A percentile compares a stretch with the other conserved stretches of the same genome.
Evolutionary conservation across 352 stramenopile genomes (phyloP).

Genomic region (Blastocystis sp.): DNA sequence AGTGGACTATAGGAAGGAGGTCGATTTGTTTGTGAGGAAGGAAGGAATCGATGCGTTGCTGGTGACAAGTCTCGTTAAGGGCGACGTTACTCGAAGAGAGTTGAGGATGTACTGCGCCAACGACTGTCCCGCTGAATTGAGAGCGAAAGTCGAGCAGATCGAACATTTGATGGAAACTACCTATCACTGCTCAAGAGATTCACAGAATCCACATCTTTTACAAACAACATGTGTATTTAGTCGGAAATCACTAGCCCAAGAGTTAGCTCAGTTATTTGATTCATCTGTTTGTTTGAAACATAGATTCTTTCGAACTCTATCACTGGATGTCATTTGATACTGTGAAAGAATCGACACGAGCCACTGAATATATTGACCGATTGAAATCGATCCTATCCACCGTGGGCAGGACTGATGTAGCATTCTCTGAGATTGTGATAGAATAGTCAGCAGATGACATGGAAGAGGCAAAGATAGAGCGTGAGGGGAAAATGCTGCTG

Average conservation of each 20-base stretch:
- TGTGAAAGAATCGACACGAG: not conserved
- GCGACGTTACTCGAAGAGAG: not conserved
- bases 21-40: not conserved
- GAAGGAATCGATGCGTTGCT: not conserved
- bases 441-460: not conserved
- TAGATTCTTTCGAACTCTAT: not conserved
- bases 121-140: not conserved
- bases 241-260: not conserved
- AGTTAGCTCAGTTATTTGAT: not conserved
- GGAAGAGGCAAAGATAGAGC: not conserved
- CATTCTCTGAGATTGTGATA: not conserved
- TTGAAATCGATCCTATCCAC: not conserved
- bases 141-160: not conserved
- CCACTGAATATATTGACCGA: not conserved
- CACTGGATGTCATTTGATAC: not conserved
- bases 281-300: not conserved
- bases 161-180: not conserved
- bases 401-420: not conserved
- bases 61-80: not conserved
- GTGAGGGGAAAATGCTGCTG: constrained; percentile 30
- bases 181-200: not conserved
- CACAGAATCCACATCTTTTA: not conserved
- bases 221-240: not conserved
- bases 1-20: not conserved
- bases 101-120: not conserved